Conservation (phyloP, 176 grass and related monocot species). For the Carex kokanica region DNA sequence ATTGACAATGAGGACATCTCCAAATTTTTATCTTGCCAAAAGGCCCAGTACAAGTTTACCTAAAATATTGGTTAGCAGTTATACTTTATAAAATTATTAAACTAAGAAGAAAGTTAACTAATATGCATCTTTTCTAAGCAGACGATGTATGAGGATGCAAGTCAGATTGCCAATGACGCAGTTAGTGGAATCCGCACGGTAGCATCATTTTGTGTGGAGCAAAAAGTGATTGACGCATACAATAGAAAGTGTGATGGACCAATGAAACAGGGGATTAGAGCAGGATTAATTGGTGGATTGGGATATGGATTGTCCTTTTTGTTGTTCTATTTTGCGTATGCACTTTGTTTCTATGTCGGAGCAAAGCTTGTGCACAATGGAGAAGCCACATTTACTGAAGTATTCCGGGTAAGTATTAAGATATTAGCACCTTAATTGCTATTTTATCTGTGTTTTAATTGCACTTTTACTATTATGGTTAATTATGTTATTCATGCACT, state of each 20-base stretch:
- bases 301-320: slow-evolving; percentile 78
- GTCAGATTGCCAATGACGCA: slow-evolving; percentile 72
- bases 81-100: not conserved
- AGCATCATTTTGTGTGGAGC: slow-evolving; percentile 68
- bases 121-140: slow-evolving; percentile 18
- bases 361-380: slow-evolving; percentile 74
- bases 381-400: slow-evolving; percentile 57
- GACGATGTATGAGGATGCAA: slow-evolving; percentile 77
- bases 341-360: slow-evolving; percentile 81
- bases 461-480: not conserved
- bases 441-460: not conserved
- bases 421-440: not conserved
- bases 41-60: not conserved
- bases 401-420: slow-evolving; percentile 55
- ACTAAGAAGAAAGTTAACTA: not conserved
- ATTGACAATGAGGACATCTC: not conserved
- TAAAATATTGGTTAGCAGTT: not conserved
- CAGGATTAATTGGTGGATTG: slow-evolving; percentile 62
- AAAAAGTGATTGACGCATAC: slow-evolving; percentile 62
- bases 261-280: slow-evolving; percentile 48
- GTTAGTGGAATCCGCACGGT: slow-evolving; percentile 77
- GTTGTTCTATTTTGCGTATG: slow-evolving; percentile 51
- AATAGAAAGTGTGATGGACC: slow-evolving; percentile 59
- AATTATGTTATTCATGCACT: not conserved
- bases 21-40: not conserved